These are phyloP conservation scores for Brassica carinata DNA, from an alignment of 345 rosid species.

Conservation along the genomic window DNA sequence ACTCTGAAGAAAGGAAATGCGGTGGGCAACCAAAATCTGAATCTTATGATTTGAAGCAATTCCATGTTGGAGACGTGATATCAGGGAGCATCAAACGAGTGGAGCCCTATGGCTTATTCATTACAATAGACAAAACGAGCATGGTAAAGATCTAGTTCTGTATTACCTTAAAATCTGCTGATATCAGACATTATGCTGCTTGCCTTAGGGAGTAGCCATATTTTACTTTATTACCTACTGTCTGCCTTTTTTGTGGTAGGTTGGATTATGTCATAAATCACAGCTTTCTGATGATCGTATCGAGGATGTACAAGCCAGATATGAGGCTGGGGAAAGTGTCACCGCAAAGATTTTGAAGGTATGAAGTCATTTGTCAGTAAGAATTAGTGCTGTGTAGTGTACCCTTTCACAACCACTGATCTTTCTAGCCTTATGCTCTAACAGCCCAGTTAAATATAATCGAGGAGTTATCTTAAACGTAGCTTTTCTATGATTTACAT, in stretches of 20 bases:
- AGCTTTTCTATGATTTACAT: conserved; percentile 6
- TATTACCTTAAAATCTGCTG: conserved; percentile 2
- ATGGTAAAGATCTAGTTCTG: conserved; percentile 54
- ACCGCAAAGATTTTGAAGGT: conserved; percentile 87
- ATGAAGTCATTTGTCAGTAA: conserved; percentile 3
- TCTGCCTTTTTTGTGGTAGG: conserved; percentile 49
- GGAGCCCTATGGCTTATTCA: conserved; percentile 80
- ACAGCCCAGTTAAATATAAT: conserved; percentile 6
- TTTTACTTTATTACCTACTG: conserved; percentile 1
- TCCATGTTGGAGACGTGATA: conserved; percentile 64
- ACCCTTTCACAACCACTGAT: neutral
- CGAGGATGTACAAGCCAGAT: conserved; percentile 57
- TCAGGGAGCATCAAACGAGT: conserved; percentile 76
- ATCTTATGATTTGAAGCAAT: conserved; percentile 51
- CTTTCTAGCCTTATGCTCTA: conserved; percentile 4
- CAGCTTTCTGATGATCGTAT: conserved; percentile 71
- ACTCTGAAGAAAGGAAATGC: conserved; percentile 63
- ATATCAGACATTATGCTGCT: conserved; percentile 6
- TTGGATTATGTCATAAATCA: conserved; percentile 88
- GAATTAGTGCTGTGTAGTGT: conserved; percentile 3
- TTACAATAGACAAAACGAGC: conserved; percentile 61
- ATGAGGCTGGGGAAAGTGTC: conserved; percentile 77
- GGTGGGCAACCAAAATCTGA: conserved; percentile 49
- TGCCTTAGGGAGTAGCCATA: conserved; percentile 7
- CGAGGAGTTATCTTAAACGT: neutral